Conservation (phyloP, 164 flowering plant species). For the Berberis thunbergii region DNA sequence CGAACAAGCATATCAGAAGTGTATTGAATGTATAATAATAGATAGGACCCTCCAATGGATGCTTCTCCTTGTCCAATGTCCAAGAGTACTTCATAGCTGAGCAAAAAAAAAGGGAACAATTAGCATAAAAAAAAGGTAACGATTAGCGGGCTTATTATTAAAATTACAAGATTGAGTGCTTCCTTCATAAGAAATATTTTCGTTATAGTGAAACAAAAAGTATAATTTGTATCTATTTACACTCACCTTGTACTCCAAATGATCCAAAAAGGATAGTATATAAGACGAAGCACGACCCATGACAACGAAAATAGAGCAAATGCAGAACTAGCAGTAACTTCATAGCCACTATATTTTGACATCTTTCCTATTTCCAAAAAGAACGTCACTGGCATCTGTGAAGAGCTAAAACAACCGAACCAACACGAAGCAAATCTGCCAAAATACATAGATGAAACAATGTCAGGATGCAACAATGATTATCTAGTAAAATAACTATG, state of each 20-base stretch:
- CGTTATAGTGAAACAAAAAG: no score
- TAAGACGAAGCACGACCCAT: conserved; percentile 78
- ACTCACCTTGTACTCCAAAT: conserved; percentile 86
- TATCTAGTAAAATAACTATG: neutral
- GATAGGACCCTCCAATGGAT: conserved; percentile 62
- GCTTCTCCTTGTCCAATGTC: conserved; percentile 58
- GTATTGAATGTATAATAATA: conserved; percentile 78
- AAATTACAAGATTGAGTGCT: no score
- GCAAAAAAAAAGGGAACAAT: neutral
- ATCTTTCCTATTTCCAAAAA: conserved; percentile 88
- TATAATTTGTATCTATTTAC: neutral
- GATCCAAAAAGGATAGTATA: conserved; percentile 84
- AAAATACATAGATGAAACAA: conserved; percentile 5
- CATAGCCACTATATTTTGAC: conserved; percentile 84
- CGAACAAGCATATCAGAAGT: conserved; percentile 74
- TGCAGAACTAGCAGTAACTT: conserved; percentile 55
- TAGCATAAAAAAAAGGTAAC: neutral
- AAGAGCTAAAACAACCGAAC: conserved; percentile 87
- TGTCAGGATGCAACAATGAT: neutral
- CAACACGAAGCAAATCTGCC: conserved; percentile 87
- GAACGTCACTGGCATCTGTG: conserved; percentile 96
- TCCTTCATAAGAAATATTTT: no score
- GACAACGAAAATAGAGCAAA: conserved; percentile 71
- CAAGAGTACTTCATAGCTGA: conserved; percentile 78
- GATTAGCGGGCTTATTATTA: no score